These are phyloP conservation scores for Xylaria sp. DNA, from an alignment of 2,329 filamentous ascomycete genomes.

Conservation along the genomic window DNA sequence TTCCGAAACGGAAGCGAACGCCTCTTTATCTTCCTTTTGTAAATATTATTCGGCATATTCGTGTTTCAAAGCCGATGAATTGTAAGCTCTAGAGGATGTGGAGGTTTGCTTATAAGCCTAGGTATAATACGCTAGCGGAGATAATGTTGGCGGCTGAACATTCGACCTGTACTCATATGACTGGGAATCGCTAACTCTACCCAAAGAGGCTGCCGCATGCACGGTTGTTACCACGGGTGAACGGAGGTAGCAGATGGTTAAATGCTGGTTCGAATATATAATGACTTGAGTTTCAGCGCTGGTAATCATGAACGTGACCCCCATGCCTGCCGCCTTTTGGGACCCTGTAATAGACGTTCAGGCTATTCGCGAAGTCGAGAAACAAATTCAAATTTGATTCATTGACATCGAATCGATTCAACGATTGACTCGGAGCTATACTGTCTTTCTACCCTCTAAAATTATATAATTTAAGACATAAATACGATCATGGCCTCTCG, in stretches of 20 bases:
- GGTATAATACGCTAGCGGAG: background rate
- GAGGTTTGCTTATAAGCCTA: background rate
- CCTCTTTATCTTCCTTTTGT: background rate
- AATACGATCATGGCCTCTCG: conserved; percentile 17
- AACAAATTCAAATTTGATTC: background rate
- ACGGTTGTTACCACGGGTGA: background rate
- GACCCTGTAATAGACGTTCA: background rate
- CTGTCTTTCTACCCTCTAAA: no score
- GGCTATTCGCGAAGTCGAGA: background rate
- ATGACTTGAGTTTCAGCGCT: background rate
- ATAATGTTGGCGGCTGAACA: background rate
- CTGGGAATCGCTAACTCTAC: background rate
- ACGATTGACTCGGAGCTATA: background rate
- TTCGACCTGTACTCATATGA: background rate
- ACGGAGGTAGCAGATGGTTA: background rate
- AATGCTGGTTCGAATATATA: background rate
- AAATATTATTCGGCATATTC: background rate
- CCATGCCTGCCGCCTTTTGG: background rate
- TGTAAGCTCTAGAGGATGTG: background rate
- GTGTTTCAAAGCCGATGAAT: background rate
- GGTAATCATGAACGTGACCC: background rate
- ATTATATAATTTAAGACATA: background rate
- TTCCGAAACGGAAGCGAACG: background rate
- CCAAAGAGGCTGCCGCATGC: background rate
- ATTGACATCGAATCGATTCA: background rate